A percentile compares a stretch with the other conserved stretches of the same genome.
Evolutionary conservation across 192 early-diverging fungal species (phyloP).

Genomic region (Coemansia sp.): DNA sequence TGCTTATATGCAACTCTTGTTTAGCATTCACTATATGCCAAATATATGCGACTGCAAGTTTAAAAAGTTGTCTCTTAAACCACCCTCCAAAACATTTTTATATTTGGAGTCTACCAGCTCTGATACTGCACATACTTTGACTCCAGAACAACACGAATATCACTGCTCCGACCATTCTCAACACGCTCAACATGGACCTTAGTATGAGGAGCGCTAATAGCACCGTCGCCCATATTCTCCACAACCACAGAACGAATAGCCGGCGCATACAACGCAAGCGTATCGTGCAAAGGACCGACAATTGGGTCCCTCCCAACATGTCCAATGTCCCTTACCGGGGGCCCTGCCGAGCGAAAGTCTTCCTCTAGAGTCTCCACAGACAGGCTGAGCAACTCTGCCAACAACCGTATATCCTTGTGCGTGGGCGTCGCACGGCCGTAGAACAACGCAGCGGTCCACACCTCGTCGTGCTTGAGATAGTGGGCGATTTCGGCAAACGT

Average conservation of each 20-base stretch:
- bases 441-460: constrained; percentile 67
- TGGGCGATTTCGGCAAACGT: constrained; percentile 60
- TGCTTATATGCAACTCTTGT: no score
- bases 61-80: no score
- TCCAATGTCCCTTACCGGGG: constrained; percentile 23
- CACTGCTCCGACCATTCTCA: constrained; percentile 18
- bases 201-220: constrained; percentile 27
- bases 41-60: no score
- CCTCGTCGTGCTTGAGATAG: constrained; percentile 58
- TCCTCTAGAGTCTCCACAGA: constrained; percentile 47
- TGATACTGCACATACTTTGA: constrained; percentile 33
- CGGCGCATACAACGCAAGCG: constrained; percentile 42
- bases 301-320: constrained; percentile 15
- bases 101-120: constrained; percentile 30
- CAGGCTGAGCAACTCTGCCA: constrained; percentile 43
- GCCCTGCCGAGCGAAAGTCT: constrained; percentile 44
- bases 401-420: constrained; percentile 37
- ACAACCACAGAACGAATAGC: constrained; percentile 39
- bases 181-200: constrained; percentile 41
- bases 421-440: constrained; percentile 63
- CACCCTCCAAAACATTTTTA: not conserved
- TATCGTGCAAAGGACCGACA: constrained; percentile 37
- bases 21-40: no score
- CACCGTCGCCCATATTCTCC: constrained; percentile 48
- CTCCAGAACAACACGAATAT: constrained; percentile 33